Base-by-base conservation (phyloP, 2,329 filamentous ascomycete genomes). In the Microsporum audouinii region DNA sequence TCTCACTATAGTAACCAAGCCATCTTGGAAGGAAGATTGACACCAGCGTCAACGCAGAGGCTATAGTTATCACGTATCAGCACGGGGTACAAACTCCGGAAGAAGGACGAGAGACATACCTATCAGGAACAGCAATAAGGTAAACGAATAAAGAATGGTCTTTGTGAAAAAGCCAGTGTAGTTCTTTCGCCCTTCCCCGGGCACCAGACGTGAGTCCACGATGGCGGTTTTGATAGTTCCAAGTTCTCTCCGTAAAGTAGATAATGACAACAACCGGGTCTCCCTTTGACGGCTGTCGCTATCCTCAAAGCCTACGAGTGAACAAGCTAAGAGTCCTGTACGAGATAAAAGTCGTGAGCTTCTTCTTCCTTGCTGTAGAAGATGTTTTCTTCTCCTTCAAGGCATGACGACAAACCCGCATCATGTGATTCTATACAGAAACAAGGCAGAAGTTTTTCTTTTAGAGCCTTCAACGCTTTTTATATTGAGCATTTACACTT, bases 81-180 rank as follows among this genome's bases (percentile, higher is more conserved):
- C 41, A 57, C 12, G 3, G 7, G 12, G 3, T n/a, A 23, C 10
- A 10, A 29, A 31, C 43, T n/a, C 34, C 23, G 31, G 10, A 31
- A 2, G 45, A 7, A 5, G 10, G 60, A 3, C 5, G 17, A 53
- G 27, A 56, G 39, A 67, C 73, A 47, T 69, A 78, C 77, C 70
- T 60, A 72, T 72, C 7, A 79, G 66, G 63, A 79, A 79, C 27
- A 77, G 63, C 14, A 78, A 62, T n/a, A 79, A 64, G 2, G 77
- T 74, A 12, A 67, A 70, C 3, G 67, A 69, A 63, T 79, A 80
- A 64, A 79, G 75, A 60, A 79, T 78, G 10, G 75, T 78, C 63
- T 78, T 77, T 6, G 77, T 79, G 23, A 79, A 66, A 64, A 77
- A 76, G 4, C 76, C 76, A 0, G 75, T 79, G 64, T 79, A 79